Evolutionary conservation across 306 rosid species (phyloP), one percentile per base, ranked within the genome.

Genomic region (Lathyrus aphaca): DNA sequence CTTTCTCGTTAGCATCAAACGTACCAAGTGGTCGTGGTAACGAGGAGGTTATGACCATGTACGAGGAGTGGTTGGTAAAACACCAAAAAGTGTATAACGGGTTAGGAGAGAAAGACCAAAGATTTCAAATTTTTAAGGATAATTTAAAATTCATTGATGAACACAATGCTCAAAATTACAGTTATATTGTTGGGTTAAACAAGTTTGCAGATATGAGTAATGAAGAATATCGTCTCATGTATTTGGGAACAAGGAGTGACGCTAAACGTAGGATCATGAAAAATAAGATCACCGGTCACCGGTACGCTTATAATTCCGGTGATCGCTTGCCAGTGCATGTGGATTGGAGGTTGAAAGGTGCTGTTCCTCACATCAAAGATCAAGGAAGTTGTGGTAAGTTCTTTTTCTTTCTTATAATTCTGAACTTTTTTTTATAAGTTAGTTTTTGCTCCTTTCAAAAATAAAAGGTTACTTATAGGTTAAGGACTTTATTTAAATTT

Each of bases 281-380:
- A 74, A 64, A 81, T 19, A 84, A 77, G 81, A 83, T 18, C 17
- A 64, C 85, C 37, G 82, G 92, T 71, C 85, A 35, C 64, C 86
- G 96, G 5, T 94, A 94, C 23, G 74, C 84, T 39, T 44, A 29
- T 8, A 46, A 45, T 5, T 77, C 78, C 45, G 67, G 59, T 10
- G 96, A 88, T 5, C 17, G 25, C 46, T 65, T 88, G 85, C 97
- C 97, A 58, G 49, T 40, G 18, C 77, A 85, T 11, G 85, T 94
- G 1, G 99, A 94, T 73, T 94, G 99, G 99, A 88, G 95, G 82
- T 43, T n/a, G 1, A 55, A 74, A 21, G 97, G 97, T 40, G 95
- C 88, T 1, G 85, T 91, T 57, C 74, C 72, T 77, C 79, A 89
- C 1, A 66, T 94, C 82, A 94, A 94, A 72, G 80, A 94, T 84